Evolutionary conservation across 2,329 filamentous ascomycete species (phyloP), one percentile per base, ranked within the genome.

Genomic region (Apiospora marii): DNA sequence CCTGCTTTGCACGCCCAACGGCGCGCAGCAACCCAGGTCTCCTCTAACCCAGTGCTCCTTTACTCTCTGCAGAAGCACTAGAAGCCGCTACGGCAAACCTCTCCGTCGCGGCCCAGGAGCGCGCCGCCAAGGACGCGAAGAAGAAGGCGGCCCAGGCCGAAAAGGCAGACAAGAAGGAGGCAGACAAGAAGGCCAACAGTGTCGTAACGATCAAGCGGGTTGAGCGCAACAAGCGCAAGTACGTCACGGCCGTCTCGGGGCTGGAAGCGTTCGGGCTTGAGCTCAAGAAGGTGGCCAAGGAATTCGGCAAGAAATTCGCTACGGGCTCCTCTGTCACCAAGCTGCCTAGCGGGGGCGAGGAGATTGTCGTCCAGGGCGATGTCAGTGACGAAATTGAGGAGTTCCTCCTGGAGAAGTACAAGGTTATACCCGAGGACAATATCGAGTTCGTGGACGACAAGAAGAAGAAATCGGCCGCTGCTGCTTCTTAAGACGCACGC

Each of bases 281-380:
- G 72, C 88, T 98, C 79, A 99, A 99, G 84, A 98, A 98, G 86
- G 89, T 97, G 10, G 92, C 95, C 73, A 98, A 98, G 87, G 96
- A 98, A 80, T 92, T 98, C 77, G 96, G 96, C 75, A 99, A 98
- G 90, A 98, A 98, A 85, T 98, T 99, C 81, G 96, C 96, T 43
- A 98, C 96, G 13, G 96, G 96, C 0, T 93, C 92, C 22, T 95
- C 92, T 64, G 96, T 99, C 64, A 98, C 96, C 12, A 98, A 98
- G 85, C 90, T 93, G 1, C 89, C 94, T 0, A 92, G 91, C 71
- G 94, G 94, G 30, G 93, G 93, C 24, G 96, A 99, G 84, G 96
- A 98, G 85, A 98, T 99, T 81, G 97, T 97, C 5, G 94, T 99
- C 27, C 96, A 99, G 85, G 96, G 96, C 46, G 96, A 99, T 84